Evolutionary conservation across 2,329 filamentous ascomycete species (phyloP).

Genomic region (Scedosporium dehoogii): DNA sequence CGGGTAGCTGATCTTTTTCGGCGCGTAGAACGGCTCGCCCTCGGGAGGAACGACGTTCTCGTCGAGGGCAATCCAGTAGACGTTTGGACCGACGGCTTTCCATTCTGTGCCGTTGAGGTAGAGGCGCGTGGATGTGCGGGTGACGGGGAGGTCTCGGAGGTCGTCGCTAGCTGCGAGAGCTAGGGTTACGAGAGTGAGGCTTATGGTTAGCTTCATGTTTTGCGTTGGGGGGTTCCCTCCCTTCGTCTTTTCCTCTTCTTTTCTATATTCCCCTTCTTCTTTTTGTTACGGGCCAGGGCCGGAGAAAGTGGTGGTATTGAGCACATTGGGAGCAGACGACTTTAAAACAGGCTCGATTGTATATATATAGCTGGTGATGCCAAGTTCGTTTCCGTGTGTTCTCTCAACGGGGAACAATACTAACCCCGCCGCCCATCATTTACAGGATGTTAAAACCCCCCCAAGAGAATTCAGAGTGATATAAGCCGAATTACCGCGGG

Average conservation of each 20-base stretch:
- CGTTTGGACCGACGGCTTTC: slow-evolving; percentile 35
- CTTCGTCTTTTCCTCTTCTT: too few species aligned
- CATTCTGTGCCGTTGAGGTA: slow-evolving; percentile 26
- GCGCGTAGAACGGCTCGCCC: slow-evolving; percentile 33
- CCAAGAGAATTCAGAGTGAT: background rate
- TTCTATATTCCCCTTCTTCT: too few species aligned
- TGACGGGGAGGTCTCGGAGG: background rate
- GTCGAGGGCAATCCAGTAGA: slow-evolving; percentile 41
- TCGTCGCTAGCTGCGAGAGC: background rate
- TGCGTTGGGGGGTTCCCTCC: background rate
- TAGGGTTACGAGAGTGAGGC: background rate
- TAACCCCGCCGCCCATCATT: background rate
- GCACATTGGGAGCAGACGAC: too few species aligned
- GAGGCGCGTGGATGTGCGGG: slow-evolving; percentile 1
- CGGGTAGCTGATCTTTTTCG: slow-evolving; percentile 33
- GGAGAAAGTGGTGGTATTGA: too few species aligned
- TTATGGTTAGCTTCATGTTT: background rate
- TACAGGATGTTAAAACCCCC: background rate
- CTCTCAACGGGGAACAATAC: background rate
- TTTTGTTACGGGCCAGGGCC: too few species aligned
- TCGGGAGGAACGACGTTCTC: slow-evolving; percentile 35
- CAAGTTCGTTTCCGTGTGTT: background rate
- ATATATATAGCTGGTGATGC: background rate
- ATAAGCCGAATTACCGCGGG: background rate
- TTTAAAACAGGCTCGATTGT: background rate